Evolutionary conservation across 73 alveolate species (phyloP).

Genomic region (Paramecium biaurelia): DNA sequence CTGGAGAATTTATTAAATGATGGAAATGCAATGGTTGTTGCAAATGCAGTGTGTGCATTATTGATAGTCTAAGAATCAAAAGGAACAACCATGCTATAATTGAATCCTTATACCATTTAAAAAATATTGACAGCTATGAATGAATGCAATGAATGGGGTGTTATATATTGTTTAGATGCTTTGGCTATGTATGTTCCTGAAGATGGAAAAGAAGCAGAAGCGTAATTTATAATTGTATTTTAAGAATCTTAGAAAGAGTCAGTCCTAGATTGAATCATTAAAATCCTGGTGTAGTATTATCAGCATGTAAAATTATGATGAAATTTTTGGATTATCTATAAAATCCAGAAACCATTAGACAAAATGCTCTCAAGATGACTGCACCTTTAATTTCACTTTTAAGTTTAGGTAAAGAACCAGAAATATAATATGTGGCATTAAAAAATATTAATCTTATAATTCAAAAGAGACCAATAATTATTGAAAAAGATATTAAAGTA

Average conservation of each 20-base stretch:
- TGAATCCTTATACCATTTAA: slow-evolving; percentile 70
- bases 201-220: slow-evolving; percentile 92
- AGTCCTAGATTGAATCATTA: slow-evolving; percentile 89
- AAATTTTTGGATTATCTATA: slow-evolving; percentile 88
- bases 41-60: slow-evolving; percentile 96
- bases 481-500: slow-evolving; percentile 96
- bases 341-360: slow-evolving; percentile 84
- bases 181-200: slow-evolving; percentile 80
- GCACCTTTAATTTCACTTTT: slow-evolving; percentile 83
- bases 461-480: slow-evolving; percentile 93
- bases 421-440: slow-evolving; percentile 97
- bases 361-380: slow-evolving; percentile 85
- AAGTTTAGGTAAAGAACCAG: slow-evolving; percentile 85
- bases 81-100: slow-evolving; percentile 44
- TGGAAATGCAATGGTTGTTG: slow-evolving; percentile 98
- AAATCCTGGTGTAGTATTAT: slow-evolving; percentile 94
- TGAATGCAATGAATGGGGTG: slow-evolving; percentile 99
- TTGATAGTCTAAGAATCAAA: slow-evolving; percentile 86
- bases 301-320: slow-evolving; percentile 88
- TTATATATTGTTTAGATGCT: slow-evolving; percentile 86
- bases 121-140: slow-evolving; percentile 97
- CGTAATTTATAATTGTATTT: neutral
- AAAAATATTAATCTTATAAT: slow-evolving; percentile 95
- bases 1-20: slow-evolving; percentile 89
- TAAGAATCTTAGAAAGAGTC: slow-evolving; percentile 91